Conservation (phyloP, 1,284 basidiomycete genomes). For the Laetiporus sulphureus region DNA sequence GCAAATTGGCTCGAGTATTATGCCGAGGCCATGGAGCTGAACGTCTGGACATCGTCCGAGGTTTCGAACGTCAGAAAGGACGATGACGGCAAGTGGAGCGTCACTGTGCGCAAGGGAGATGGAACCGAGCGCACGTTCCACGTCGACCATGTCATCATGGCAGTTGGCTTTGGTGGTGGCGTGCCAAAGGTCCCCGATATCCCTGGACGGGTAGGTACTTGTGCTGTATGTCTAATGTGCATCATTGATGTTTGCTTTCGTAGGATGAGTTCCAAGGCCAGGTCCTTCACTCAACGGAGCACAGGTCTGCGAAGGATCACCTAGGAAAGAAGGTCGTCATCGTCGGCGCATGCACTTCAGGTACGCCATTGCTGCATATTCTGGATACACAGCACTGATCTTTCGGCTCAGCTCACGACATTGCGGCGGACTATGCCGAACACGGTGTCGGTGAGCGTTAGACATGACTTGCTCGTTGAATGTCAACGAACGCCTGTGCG, state of each 20-base stretch:
- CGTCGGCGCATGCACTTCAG: slow-evolving; percentile 44
- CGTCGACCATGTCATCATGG: slow-evolving; percentile 55
- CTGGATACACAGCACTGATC: background rate
- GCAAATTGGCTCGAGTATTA: slow-evolving; percentile 67
- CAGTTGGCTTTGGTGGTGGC: slow-evolving; percentile 52
- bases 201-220: slow-evolving; percentile 29
- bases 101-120: slow-evolving; percentile 38
- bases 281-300: slow-evolving; percentile 36
- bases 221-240: background rate
- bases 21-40: slow-evolving; percentile 56
- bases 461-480: background rate
- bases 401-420: slow-evolving; percentile 30
- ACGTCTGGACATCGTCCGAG: slow-evolving; percentile 56
- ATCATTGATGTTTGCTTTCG: background rate
- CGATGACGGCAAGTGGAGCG: slow-evolving; percentile 46
- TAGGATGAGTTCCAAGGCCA: slow-evolving; percentile 35
- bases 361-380: slow-evolving; percentile 13
- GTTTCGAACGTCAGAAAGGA: slow-evolving; percentile 40
- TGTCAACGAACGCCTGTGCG: background rate
- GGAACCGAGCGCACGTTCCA: slow-evolving; percentile 39
- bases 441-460: slow-evolving; percentile 36
- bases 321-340: slow-evolving; percentile 42
- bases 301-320: slow-evolving; percentile 32
- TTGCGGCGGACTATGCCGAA: slow-evolving; percentile 37
- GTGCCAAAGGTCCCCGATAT: slow-evolving; percentile 41